Evolutionary conservation across 2,329 filamentous ascomycete genomes (phyloP), one percentile per base, ranked within the genome.

Genomic region (Calonectria leucothoes): DNA sequence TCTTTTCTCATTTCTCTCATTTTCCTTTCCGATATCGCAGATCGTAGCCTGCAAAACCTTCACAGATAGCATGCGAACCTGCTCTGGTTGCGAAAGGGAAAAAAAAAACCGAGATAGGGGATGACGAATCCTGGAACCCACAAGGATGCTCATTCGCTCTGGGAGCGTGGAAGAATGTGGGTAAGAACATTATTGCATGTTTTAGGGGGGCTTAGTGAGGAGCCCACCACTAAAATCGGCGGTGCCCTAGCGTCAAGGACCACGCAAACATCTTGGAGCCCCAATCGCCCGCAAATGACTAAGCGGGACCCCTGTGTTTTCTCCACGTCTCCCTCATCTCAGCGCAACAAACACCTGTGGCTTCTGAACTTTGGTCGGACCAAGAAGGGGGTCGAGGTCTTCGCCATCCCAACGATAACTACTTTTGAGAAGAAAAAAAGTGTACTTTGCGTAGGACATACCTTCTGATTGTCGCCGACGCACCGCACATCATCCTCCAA

Each of bases 301-400:
- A 74, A 74, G 69, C 57, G 12, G 65, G 17, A 10, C 45, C 70
- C 71, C 49, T 63, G 57, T 66, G 39, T 69, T 73, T 57, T 65
- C 71, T 71, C 70, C 73, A 73, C 73, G 55, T 73, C 71, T 68
- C 59, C 73, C 65, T 70, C 57, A 70, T 75, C 67, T 66, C 37
- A 37, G n/a, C 33, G 51, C 35, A 27, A 17, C 35, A 35, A 27
- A 35, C 17, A 59, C 17, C 61, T 66, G 51, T 33, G 49, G 31
- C 64, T 63, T 67, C 55, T 57, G 27, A 61, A 67, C 37, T 65
- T 57, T 37, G 57, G 51, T 49, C 35, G 39, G 65, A 49, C 42
- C 27, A 52, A 61, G 71, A 64, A 70, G 67, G 67, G 59, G 35
- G 37, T 49, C 35, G 31, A 57, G 31, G 23, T 66, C 39, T 70